phyloP scores from a whole-genome alignment of 169 alveolate species.

The Babesia ovata region DNA sequence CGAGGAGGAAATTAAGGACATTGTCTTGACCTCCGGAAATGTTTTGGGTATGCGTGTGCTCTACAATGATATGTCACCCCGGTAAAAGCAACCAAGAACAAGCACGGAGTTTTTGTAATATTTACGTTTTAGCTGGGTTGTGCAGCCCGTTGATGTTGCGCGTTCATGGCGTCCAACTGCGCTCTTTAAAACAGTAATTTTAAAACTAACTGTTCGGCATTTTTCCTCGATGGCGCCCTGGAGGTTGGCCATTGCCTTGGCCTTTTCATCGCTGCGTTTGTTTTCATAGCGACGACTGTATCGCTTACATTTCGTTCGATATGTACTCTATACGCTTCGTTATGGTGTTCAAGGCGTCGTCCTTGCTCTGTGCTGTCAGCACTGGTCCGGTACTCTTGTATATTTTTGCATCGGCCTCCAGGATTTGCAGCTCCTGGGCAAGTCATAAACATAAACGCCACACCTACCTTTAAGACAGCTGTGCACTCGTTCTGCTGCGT shows the following conservation, averaged over 20 bases:
- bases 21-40: slow-evolving; percentile 55
- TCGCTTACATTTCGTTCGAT: slow-evolving; percentile 44
- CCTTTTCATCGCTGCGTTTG: slow-evolving; percentile 42
- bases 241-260: slow-evolving; percentile 36
- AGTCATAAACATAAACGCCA: not conserved
- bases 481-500: slow-evolving; percentile 66
- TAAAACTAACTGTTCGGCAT: slow-evolving; percentile 35
- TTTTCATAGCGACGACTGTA: not conserved
- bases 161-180: slow-evolving; percentile 32
- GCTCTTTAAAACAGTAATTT: not conserved
- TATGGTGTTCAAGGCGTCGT: slow-evolving; percentile 58
- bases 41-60: slow-evolving; percentile 60
- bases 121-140: slow-evolving; percentile 32
- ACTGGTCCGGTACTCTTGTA: slow-evolving; percentile 69
- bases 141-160: slow-evolving; percentile 18
- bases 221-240: slow-evolving; percentile 55
- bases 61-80: not conserved
- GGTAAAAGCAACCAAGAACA: not conserved
- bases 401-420: slow-evolving; percentile 63
- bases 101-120: not conserved
- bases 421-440: slow-evolving; percentile 47
- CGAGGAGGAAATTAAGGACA: slow-evolving; percentile 36
- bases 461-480: slow-evolving; percentile 41
- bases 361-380: slow-evolving; percentile 54
- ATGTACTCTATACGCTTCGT: slow-evolving; percentile 67